These are phyloP conservation scores for Xenoacremonium recifei DNA, from an alignment of 2,329 filamentous ascomycete genomes.

Conservation along the genomic window DNA sequence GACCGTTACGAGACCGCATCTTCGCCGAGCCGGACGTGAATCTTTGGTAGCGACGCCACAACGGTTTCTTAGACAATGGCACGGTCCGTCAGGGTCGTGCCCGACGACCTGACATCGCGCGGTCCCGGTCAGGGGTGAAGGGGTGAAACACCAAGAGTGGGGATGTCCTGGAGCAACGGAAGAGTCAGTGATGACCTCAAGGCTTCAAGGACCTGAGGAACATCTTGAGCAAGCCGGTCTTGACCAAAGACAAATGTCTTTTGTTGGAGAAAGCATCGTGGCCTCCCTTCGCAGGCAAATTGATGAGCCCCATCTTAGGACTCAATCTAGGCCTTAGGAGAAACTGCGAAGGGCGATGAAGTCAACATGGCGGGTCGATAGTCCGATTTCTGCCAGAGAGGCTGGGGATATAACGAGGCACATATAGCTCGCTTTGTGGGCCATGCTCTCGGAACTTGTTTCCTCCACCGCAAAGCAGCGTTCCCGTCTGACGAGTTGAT, in stretches of 20 bases:
- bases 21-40: too few relatives aligned
- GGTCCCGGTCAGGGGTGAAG: slow-evolving; percentile 16
- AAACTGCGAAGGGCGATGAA: not conserved
- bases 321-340: too few relatives aligned
- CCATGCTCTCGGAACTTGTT: not conserved
- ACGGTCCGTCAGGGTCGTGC: not conserved
- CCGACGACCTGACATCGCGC: slow-evolving; percentile 4
- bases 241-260: too few relatives aligned
- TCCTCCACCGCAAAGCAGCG: not conserved
- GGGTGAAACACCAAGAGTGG: slow-evolving; percentile 19
- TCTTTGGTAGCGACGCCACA: too few relatives aligned
- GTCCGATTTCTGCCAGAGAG: not conserved
- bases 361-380: not conserved
- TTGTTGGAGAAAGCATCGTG: too few relatives aligned
- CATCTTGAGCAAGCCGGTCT: too few relatives aligned
- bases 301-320: too few relatives aligned
- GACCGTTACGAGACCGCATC: not conserved
- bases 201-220: too few relatives aligned
- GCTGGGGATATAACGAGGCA: not conserved
- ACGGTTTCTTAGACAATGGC: not conserved
- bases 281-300: too few relatives aligned
- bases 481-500: not conserved
- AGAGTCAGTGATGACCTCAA: too few relatives aligned
- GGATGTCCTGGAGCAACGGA: too few relatives aligned
- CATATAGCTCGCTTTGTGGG: not conserved